Base-by-base conservation (phyloP, 2,329 filamentous ascomycete species). In the Colletotrichum falcatum region DNA sequence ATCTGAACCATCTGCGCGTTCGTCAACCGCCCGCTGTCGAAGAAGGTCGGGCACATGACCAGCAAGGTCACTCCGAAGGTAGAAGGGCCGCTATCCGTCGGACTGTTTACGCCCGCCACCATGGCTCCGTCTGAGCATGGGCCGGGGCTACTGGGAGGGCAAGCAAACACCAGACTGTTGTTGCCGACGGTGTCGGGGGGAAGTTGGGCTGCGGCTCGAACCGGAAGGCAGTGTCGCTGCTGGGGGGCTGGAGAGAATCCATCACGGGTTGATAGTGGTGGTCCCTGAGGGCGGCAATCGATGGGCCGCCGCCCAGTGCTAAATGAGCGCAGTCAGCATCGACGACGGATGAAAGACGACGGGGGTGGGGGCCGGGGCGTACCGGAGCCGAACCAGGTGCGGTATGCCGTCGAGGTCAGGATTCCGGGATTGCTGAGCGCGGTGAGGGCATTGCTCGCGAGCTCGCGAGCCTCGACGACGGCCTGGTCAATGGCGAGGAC, bases 381-480 rank as follows among this genome's bases (percentile, higher is more conserved):
- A 58, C 55, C n/a, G 14, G 28, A 55, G 11, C 61, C 61, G 4
- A 64, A 64, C 61, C 39, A 64, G 28, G 16, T 48, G 39, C 35
- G 35, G 33, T 64, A 64, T 9, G 51, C 61, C 0, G 51, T 42
- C n/a, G 61, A 56, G 26, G 14, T 56, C 8, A 55, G 20, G 12
- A 64, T 39, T 12, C 44, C 58, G 9, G 61, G 37, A 12, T 64
- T 56, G 4, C 46, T 46, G 6, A 64, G 61, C 14, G 51, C 39
- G 28, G 51, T 58, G n/a, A 64, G 61, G 46, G 61, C 61, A 20
- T 55, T 53, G 28, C 37, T 64, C n/a, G 61, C 61, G 18, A 64
- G 35, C n/a, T 64, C 61, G 30, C 55, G 61, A 20, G 61, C 61
- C n/a, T 58, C 61, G 7, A 37, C 51, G 14, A 64, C 51, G 37